phyloP scores from a whole-genome alignment of 768 basidiomycete genomes.

The Phylloporus sp. region DNA sequence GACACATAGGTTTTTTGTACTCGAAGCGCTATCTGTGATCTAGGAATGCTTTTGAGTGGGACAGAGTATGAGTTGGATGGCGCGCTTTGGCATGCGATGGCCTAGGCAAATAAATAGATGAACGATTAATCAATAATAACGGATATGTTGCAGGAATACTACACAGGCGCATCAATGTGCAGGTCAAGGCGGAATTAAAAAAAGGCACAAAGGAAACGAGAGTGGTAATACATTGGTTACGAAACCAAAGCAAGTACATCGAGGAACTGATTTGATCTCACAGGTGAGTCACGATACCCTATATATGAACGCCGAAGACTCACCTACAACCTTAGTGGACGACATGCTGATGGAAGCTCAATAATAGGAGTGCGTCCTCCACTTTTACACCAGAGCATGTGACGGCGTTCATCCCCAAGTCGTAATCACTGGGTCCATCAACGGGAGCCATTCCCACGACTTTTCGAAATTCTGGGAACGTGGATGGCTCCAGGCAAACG shows the following conservation, averaged over 20 bases:
- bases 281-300: conserved; percentile 6
- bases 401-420: conserved; percentile 24
- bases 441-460: conserved; percentile 25
- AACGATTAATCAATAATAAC: conserved; percentile 36
- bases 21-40: conserved; percentile 15
- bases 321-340: conserved; percentile 43
- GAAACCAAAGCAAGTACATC: conserved; percentile 12
- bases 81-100: conserved; percentile 4
- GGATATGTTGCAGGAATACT: conserved; percentile 26
- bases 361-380: conserved; percentile 70
- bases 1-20: conserved; percentile 22
- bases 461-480: conserved; percentile 50
- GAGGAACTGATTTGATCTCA: conserved; percentile 7
- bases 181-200: conserved; percentile 7
- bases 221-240: conserved; percentile 20
- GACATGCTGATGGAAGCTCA: conserved; percentile 70
- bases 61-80: conserved; percentile 13
- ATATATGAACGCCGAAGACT: not conserved
- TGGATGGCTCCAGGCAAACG: conserved; percentile 35
- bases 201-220: conserved; percentile 6
- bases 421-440: conserved; percentile 22
- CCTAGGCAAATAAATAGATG: conserved; percentile 22
- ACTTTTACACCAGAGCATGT: conserved; percentile 55
- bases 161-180: conserved; percentile 10
- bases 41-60: conserved; percentile 13